Evolutionary conservation across 2,329 filamentous ascomycete genomes (phyloP).

Genomic region (Colletotrichum acutatum): DNA sequence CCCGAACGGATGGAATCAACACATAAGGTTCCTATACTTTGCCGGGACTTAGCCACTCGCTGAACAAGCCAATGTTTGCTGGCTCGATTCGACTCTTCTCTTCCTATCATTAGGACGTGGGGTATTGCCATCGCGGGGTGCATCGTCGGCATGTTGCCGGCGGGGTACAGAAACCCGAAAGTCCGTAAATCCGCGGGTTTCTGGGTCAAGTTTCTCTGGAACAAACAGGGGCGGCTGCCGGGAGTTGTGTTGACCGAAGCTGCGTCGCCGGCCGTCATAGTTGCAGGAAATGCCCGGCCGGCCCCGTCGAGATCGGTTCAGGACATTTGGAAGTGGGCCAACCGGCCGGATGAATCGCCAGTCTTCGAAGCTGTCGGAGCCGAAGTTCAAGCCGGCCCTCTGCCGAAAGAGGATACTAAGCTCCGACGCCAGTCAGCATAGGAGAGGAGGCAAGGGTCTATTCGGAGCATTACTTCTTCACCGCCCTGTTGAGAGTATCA

Average conservation of each 20-base stretch:
- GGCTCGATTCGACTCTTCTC: background rate
- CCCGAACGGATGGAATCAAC: conserved; percentile 1
- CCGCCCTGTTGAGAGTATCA: background rate
- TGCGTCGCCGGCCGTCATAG: background rate
- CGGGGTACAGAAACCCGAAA: background rate
- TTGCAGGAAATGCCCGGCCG: background rate
- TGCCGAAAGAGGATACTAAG: background rate
- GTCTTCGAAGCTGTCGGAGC: background rate
- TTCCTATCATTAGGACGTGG: background rate
- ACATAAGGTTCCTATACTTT: background rate
- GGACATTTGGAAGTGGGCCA: background rate
- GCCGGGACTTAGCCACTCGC: background rate
- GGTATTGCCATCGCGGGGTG: background rate
- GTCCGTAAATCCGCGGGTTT: conserved; percentile 1
- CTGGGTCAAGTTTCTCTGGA: background rate
- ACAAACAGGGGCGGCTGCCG: background rate
- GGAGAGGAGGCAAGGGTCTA: background rate
- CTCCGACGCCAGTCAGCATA: background rate
- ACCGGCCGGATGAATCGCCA: background rate
- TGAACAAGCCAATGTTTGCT: background rate
- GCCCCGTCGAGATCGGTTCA: background rate
- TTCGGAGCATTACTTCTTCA: background rate
- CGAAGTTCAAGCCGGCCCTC: background rate
- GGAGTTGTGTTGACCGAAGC: background rate
- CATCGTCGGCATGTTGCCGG: background rate